Base-by-base conservation (phyloP, 1,284 basidiomycete genomes). In the Leccinum cinnamomeum region DNA sequence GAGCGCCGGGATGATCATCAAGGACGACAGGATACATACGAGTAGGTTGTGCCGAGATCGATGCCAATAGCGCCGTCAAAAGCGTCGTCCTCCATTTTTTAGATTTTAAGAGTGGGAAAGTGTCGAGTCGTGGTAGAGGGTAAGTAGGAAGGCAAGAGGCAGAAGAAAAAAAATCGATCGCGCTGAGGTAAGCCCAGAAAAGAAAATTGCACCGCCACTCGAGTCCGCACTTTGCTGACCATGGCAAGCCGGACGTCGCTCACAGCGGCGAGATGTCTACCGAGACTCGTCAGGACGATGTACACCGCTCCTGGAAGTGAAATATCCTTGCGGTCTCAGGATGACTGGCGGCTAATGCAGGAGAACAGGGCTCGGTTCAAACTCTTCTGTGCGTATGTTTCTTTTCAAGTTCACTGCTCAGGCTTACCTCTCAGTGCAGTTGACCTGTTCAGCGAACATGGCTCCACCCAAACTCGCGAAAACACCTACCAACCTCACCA, bases 21-120 rank as follows among this genome's bases (percentile, higher is more conserved):
- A 59, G 53, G 37, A 41, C 14, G 37, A 41, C 14, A 46, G 7
- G 30, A 64, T 51, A 81, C 89, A 74, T 77, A 94, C 86, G 91
- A 94, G 85, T 94, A 94, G 67, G 93, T 94, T 69, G 93, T 94
- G 71, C 92, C 92, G 70, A 92, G 88, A 81, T 92, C 94, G 78
- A 97, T 97, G 80, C 95, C 95, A 81, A 97, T 85, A 79, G 96
- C 96, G 81, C 96, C 95, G 77, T 97, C 94, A 81, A 91, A 98
- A 75, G 71, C 62, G 61, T 91, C 79, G 82, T 97, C 95, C 77
- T 97, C 95, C 86, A 92, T 92, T 89, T 89, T 92, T 69, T 62
- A 48, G 37, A 16, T 84, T 83, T 79, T 77, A 64, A 66, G 67
- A 69, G 64, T 70, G 69, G 68, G 66, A 70, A 70, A 65, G 60